These are phyloP conservation scores for Russula compacta DNA, from an alignment of 768 basidiomycete genomes.

Conservation along the genomic window DNA sequence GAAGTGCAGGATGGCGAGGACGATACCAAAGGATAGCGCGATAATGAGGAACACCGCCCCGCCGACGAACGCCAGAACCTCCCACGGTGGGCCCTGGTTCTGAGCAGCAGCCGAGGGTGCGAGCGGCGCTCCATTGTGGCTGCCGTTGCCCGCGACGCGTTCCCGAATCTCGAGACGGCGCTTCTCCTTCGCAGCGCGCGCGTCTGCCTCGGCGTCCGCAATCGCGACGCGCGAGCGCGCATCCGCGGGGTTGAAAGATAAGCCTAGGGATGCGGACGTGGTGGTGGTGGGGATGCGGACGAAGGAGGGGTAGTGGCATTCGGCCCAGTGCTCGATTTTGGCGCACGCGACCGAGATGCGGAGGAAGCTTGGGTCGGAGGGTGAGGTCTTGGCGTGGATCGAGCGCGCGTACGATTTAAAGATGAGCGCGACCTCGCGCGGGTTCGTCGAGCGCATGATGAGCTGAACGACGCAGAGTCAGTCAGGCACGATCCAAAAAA, in stretches of 20 bases:
- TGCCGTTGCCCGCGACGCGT: neutral
- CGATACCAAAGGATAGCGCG: conserved; percentile 13
- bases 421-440: conserved; percentile 80
- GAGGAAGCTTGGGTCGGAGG: conserved; percentile 82
- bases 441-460: conserved; percentile 88
- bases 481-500: neutral
- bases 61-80: conserved; percentile 19
- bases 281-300: conserved; percentile 33
- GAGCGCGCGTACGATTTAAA: conserved; percentile 75
- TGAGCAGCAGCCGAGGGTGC: neutral
- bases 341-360: conserved; percentile 71
- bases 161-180: conserved; percentile 19
- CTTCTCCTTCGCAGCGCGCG: conserved; percentile 33
- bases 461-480: conserved; percentile 39
- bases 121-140: neutral
- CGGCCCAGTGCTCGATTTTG: conserved; percentile 90
- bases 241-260: conserved; percentile 40
- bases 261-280: conserved; percentile 11
- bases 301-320: conserved; percentile 91
- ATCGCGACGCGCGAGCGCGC: conserved; percentile 46
- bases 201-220: conserved; percentile 33
- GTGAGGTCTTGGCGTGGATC: conserved; percentile 73
- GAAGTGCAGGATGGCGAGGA: conserved; percentile 18
- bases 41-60: conserved; percentile 18
- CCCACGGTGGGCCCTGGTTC: conserved; percentile 23